Evolutionary conservation across 2,329 filamentous ascomycete genomes (phyloP).

Genomic region (Calonectria hawksworthii): DNA sequence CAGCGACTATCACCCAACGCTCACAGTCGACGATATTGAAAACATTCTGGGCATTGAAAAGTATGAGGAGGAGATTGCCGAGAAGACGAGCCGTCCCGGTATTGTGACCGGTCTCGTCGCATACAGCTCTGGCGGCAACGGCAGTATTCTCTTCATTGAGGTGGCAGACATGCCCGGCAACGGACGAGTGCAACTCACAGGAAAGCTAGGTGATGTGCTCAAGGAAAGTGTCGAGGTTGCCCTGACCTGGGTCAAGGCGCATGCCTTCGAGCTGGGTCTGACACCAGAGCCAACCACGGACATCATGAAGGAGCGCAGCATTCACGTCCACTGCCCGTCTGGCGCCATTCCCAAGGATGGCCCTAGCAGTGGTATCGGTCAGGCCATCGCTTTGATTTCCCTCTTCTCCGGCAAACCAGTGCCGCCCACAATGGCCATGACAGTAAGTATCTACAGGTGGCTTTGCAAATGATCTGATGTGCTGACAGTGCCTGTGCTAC

Average conservation of each 20-base stretch:
- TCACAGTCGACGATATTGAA: conserved; percentile 87
- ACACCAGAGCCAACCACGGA: conserved; percentile 86
- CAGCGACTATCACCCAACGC: conserved; percentile 78
- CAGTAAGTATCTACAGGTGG: conserved; percentile 64
- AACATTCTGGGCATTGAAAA: conserved; percentile 92
- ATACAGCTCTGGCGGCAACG: conserved; percentile 92
- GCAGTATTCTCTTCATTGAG: conserved; percentile 98
- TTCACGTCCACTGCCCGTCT: conserved; percentile 96
- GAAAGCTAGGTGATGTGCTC: conserved; percentile 95
- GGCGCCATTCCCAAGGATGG: conserved; percentile 97
- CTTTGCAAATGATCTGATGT: conserved; percentile 29
- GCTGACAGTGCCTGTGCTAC: conserved; percentile 47
- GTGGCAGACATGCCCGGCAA: conserved; percentile 96
- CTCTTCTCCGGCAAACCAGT: conserved; percentile 90
- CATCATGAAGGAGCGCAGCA: conserved; percentile 94
- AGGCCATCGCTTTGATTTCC: conserved; percentile 93
- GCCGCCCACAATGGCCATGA: conserved; percentile 96
- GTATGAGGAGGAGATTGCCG: conserved; percentile 95
- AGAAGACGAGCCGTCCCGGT: conserved; percentile 85
- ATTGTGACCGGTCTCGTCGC: conserved; percentile 97
- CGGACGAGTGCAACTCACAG: conserved; percentile 93
- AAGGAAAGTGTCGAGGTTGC: conserved; percentile 98
- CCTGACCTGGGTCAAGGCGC: conserved; percentile 95
- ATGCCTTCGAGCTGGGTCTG: conserved; percentile 91
- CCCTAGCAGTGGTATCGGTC: conserved; percentile 88